These are phyloP conservation scores for Cladosporium sp. DNA, from an alignment of 2,329 filamentous ascomycete genomes.

Conservation along the genomic window DNA sequence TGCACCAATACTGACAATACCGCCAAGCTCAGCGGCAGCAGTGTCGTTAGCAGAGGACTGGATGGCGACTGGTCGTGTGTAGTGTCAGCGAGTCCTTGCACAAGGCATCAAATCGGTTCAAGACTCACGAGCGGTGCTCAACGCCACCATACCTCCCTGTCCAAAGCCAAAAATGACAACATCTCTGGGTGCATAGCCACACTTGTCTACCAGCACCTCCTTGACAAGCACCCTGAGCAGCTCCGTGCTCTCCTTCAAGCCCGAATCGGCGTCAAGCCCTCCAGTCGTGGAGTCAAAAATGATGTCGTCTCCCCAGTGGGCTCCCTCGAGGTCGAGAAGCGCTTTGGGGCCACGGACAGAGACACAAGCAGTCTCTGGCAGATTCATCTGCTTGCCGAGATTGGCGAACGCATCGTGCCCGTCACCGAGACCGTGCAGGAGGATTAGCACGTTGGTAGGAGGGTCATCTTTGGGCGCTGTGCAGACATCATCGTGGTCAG, in stretches of 20 bases:
- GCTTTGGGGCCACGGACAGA: conserved; percentile 67
- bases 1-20: conserved; percentile 62
- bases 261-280: conserved; percentile 52
- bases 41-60: conserved; percentile 14
- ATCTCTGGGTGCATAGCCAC: conserved; percentile 46
- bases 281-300: conserved; percentile 51
- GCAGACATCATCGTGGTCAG: not conserved
- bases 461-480: conserved; percentile 48
- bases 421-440: conserved; percentile 84
- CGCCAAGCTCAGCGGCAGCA: conserved; percentile 45
- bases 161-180: conserved; percentile 54
- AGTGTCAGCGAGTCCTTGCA: not conserved
- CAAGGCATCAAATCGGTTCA: not conserved
- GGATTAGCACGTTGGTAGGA: conserved; percentile 70
- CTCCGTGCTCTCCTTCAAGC: conserved; percentile 43
- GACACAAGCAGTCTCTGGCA: conserved; percentile 74
- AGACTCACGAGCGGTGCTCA: conserved; percentile 40
- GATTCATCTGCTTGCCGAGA: conserved; percentile 64
- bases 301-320: conserved; percentile 59
- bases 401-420: conserved; percentile 62
- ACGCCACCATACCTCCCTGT: conserved; percentile 54
- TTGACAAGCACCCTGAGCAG: conserved; percentile 42
- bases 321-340: conserved; percentile 63
- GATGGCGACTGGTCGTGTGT: conserved; percentile 15
- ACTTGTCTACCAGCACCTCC: conserved; percentile 44